phyloP scores from a whole-genome alignment of 192 early-diverging fungal species.

The Allomyces macrogynus region DNA sequence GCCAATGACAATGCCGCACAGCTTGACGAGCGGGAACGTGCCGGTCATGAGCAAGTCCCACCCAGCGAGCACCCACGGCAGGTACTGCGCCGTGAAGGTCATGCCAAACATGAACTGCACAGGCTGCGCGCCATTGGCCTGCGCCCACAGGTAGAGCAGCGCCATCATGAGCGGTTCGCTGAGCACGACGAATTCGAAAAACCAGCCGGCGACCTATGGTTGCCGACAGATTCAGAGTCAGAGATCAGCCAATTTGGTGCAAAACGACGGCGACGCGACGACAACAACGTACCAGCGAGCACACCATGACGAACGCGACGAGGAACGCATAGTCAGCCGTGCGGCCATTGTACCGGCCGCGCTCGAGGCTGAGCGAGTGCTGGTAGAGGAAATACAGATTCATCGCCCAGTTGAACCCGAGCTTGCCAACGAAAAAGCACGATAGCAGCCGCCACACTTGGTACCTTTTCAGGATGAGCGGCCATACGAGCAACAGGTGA shows the following conservation, averaged over 20 bases:
- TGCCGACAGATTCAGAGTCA: no score
- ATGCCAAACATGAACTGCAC: slow-evolving; percentile 59
- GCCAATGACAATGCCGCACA: slow-evolving; percentile 43
- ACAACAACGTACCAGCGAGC: slow-evolving; percentile 19
- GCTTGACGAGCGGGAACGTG: slow-evolving; percentile 20
- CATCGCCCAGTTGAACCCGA: slow-evolving; percentile 38
- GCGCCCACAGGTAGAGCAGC: slow-evolving; percentile 54
- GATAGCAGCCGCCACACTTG: slow-evolving; percentile 62
- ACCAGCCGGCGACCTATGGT: slow-evolving; percentile 8
- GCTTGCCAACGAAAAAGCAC: slow-evolving; percentile 27
- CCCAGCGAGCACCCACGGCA: slow-evolving; percentile 50
- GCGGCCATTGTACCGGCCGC: slow-evolving; percentile 32
- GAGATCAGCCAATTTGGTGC: no score
- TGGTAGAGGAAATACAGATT: slow-evolving; percentile 53
- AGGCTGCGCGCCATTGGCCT: slow-evolving; percentile 5
- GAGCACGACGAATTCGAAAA: slow-evolving; percentile 12
- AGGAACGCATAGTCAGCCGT: slow-evolving; percentile 68
- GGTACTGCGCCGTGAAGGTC: slow-evolving; percentile 45
- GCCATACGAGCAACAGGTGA: slow-evolving; percentile 23
- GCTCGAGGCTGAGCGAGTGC: slow-evolving; percentile 54
- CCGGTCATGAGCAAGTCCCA: slow-evolving; percentile 27
- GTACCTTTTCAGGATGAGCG: slow-evolving; percentile 23
- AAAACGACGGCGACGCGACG: no score
- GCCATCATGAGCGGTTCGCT: slow-evolving; percentile 32
- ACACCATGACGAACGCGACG: slow-evolving; percentile 31